Percentiles rank a stretch among this genome's conserved stretches.
Evolutionary conservation across 129 eudicot species (phyloP).

Genomic region (Centella asiatica): DNA sequence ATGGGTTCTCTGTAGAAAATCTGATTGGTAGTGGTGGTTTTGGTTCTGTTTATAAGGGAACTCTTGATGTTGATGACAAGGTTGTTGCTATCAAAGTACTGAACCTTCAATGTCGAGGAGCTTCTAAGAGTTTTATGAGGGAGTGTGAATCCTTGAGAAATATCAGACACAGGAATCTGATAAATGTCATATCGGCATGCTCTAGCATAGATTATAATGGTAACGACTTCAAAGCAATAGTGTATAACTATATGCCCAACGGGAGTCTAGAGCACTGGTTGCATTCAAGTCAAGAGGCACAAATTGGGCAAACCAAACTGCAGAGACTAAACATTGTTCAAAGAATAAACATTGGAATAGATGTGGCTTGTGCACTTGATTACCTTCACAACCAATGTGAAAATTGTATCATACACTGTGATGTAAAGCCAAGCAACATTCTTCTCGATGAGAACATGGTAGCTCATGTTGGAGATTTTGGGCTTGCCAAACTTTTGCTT

Average conservation of each 20-base stretch:
- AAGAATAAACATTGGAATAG: background rate
- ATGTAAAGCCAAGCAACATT: constrained; percentile 1
- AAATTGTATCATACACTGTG: background rate
- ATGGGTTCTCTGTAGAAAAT: background rate
- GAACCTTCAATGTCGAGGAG: background rate
- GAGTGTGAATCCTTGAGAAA: background rate
- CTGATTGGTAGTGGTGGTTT: background rate
- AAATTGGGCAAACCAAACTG: background rate
- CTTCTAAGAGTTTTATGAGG: background rate
- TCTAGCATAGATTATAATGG: background rate
- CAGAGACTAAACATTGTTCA: background rate
- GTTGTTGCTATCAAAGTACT: constrained; percentile 1
- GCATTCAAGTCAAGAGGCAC: background rate
- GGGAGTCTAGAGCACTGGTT: background rate
- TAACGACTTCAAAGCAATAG: background rate
- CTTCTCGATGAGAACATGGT: background rate
- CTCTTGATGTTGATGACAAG: background rate
- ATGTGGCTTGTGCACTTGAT: constrained; percentile 8
- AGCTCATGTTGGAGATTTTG: constrained; percentile 8
- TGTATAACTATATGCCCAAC: background rate
- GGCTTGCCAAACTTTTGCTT: background rate
- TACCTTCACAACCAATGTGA: background rate
- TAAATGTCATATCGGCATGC: background rate
- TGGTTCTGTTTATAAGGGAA: background rate
- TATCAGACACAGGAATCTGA: background rate